Percentiles rank a stretch among this genome's conserved stretches.
Conservation (phyloP, 352 stramenopile species). For the Phytophthora citricola region DNA sequence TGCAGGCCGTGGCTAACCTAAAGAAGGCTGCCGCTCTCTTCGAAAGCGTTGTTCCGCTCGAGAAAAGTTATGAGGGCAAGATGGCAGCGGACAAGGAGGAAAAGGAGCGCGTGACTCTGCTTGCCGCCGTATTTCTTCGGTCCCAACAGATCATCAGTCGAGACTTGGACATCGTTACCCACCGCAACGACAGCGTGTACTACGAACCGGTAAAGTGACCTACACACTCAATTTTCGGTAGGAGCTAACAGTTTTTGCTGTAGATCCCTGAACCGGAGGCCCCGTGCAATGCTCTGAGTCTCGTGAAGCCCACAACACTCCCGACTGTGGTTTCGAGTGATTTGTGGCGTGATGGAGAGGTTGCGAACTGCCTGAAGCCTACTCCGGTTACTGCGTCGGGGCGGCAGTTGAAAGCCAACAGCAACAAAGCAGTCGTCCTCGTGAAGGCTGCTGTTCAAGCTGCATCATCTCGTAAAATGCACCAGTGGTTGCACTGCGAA, state of each 20-base stretch:
- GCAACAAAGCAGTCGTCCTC: conserved; percentile 18
- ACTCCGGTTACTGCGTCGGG: conserved; percentile 10
- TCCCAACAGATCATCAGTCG: conserved; percentile 71
- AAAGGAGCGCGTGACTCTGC: conserved; percentile 41
- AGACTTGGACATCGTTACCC: conserved; percentile 71
- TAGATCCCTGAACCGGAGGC: conserved; percentile 59
- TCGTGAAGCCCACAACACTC: conserved; percentile 56
- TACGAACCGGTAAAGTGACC: conserved; percentile 56
- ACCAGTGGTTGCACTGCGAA: no score
- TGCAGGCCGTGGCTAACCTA: conserved; percentile 67
- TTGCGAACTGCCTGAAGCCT: conserved; percentile 54
- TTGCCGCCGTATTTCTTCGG: conserved; percentile 57
- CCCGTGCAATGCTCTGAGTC: conserved; percentile 49
- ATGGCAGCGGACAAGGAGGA: conserved; percentile 42
- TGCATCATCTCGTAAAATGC: conserved; percentile 48
- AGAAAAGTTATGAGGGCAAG: conserved; percentile 52
- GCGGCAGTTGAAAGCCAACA: conserved; percentile 13
- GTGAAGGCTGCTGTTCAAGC: conserved; percentile 48
- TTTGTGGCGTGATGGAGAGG: conserved; percentile 59
- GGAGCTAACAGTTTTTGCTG: background rate
- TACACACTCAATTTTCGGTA: background rate
- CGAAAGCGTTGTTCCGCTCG: conserved; percentile 34
- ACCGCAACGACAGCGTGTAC: conserved; percentile 76
- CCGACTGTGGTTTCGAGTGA: conserved; percentile 37
- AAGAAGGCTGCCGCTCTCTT: conserved; percentile 51